Evolutionary conservation across 208 protist species (phyloP), one percentile per base, ranked within the genome.

Genomic region (Tritrichomonas musculus): DNA sequence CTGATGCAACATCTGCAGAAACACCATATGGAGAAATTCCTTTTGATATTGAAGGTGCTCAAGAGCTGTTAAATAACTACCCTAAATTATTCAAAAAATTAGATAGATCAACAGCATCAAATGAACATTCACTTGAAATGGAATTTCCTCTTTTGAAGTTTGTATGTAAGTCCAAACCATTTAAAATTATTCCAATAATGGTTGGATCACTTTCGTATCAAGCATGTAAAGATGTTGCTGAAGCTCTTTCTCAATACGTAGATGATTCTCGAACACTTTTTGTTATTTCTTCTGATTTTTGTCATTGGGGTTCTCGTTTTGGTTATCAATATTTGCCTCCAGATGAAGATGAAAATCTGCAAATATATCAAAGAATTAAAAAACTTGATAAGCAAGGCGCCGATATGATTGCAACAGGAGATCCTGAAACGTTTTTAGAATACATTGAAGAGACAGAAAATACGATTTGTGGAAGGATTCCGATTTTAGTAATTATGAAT

Each of bases 61-160:
- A 94, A 8, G n/a, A 94, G 30, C 84, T 98, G 3, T 80, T 94
- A 14, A 93, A 92, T 14, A 94, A 94, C 8, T 92, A 97, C 0
- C 94, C 92, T 39, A 94, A 95, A 2, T 75, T 73, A 22, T 94
- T 93, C n/a, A 97, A 97, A 80, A 94, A 96, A 14, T 96, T 95
- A 44, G 55, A 92, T 22, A 97, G 96, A 1, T 97, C 99, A 94
- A 50, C 77, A 22, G 44, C 77, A 53, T 97, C 98, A 92, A 96
- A 96, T 14, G 98, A 99, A 94, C 98, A 99, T 96, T 98, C 96
- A 11, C 95, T 99, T 53, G 98, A 99, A 94, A 97, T 99, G 96
- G 97, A 99, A 93, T 95, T 98, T 27, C 98, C 98, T 27, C 99
- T 98, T 95, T 75, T 99, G 33, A 80, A 96, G 11, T 95, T 98